Conservation (phyloP, 768 basidiomycete species). For the Suillus variegatus region DNA sequence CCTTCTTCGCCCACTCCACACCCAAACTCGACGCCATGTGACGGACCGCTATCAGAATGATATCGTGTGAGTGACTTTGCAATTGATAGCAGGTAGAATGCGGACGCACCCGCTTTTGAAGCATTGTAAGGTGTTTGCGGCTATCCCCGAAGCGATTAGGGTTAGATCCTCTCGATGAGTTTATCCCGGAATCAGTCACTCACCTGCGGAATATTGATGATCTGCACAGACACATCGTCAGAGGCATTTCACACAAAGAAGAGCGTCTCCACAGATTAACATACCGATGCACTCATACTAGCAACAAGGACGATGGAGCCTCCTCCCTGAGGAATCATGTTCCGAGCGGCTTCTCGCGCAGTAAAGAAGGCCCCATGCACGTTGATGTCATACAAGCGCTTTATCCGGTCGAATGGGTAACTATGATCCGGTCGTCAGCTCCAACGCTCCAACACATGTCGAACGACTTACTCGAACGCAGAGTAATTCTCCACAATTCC, state of each 20-base stretch:
- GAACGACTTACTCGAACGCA: conserved; percentile 68
- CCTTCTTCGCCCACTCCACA: conserved; percentile 94
- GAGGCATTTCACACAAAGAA: conserved; percentile 12
- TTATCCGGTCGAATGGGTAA: conserved; percentile 85
- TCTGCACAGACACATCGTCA: conserved; percentile 42
- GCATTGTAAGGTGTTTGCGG: conserved; percentile 95
- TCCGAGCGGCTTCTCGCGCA: conserved; percentile 91
- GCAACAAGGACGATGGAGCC: conserved; percentile 86
- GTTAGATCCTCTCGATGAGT: background rate
- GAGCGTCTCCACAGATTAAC: conserved; percentile 23
- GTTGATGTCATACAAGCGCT: conserved; percentile 87
- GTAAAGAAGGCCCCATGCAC: conserved; percentile 94
- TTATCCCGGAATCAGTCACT: conserved; percentile 1
- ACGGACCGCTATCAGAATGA: conserved; percentile 64
- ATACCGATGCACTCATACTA: conserved; percentile 88
- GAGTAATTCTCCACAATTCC: conserved; percentile 89
- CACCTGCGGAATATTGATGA: conserved; percentile 89
- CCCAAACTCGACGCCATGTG: conserved; percentile 93
- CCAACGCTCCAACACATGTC: conserved; percentile 7
- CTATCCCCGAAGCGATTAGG: conserved; percentile 33
- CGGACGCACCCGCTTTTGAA: conserved; percentile 77
- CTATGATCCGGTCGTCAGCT: conserved; percentile 36
- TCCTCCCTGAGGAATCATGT: conserved; percentile 81
- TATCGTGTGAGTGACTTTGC: conserved; percentile 10
- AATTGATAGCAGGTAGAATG: background rate